A percentile compares a stretch with the other conserved stretches of the same genome.
phyloP scores from a whole-genome alignment of 2,329 filamentous ascomycete species.

The Colletotrichum sp. region DNA sequence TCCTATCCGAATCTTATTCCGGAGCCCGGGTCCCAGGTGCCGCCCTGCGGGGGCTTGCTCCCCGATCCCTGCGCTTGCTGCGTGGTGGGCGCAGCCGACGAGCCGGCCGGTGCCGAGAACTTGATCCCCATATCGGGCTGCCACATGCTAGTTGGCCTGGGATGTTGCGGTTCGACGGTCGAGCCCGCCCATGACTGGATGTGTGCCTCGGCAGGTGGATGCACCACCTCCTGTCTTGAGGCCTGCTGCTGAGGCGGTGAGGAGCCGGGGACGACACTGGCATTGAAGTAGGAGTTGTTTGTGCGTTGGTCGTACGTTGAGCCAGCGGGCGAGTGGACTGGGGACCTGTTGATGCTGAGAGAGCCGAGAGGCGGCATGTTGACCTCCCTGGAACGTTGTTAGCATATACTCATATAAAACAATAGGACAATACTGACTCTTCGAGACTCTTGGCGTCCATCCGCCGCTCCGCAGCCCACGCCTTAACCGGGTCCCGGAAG shows the following conservation, averaged over 20 bases:
- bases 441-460: conserved; percentile 83
- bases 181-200: conserved; percentile 64
- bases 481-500: conserved; percentile 79
- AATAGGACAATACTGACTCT: conserved; percentile 57
- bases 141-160: conserved; percentile 67
- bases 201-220: conserved; percentile 48
- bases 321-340: conserved; percentile 26
- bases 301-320: conserved; percentile 21
- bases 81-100: conserved; percentile 24
- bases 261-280: conserved; percentile 10
- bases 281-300: conserved; percentile 20
- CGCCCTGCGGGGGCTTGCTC: conserved; percentile 31
- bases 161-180: conserved; percentile 62
- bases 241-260: conserved; percentile 14
- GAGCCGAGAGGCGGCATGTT: conserved; percentile 56
- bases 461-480: conserved; percentile 81
- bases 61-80: conserved; percentile 19
- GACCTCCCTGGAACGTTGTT: conserved; percentile 45
- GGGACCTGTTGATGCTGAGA: conserved; percentile 41
- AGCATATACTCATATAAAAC: not conserved
- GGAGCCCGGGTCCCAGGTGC: conserved; percentile 64
- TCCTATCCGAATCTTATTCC: conserved; percentile 61
- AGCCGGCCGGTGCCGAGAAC: conserved; percentile 60
- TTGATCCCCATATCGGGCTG: conserved; percentile 81
- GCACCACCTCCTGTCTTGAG: conserved; percentile 28